Evolutionary conservation across 768 basidiomycete genomes (phyloP).

Genomic region (Lactarius hatsudake): DNA sequence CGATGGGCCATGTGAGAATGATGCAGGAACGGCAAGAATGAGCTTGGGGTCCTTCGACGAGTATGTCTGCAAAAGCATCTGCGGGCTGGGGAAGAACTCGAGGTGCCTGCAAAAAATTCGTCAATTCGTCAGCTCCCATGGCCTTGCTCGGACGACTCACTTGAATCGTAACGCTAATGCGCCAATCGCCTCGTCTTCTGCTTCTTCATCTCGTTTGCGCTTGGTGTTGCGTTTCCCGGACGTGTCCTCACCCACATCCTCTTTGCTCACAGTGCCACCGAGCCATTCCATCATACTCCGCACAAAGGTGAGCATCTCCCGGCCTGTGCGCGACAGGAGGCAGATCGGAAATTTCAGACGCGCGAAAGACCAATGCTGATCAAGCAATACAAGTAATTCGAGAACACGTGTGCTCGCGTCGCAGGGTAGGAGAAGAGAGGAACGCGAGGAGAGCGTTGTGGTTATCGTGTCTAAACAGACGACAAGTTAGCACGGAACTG

Average conservation of each 20-base stretch:
- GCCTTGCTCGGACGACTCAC: slow-evolving; percentile 43
- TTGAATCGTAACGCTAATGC: slow-evolving; percentile 86
- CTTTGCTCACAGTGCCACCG: slow-evolving; percentile 90
- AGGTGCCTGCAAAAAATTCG: slow-evolving; percentile 56
- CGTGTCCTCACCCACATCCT: slow-evolving; percentile 83
- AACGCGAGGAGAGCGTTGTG: slow-evolving; percentile 73
- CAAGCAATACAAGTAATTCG: slow-evolving; percentile 91
- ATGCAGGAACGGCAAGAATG: slow-evolving; percentile 89
- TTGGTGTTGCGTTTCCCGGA: slow-evolving; percentile 48
- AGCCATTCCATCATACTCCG: slow-evolving; percentile 99
- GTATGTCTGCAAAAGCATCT: slow-evolving; percentile 74
- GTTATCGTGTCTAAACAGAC: slow-evolving; percentile 73
- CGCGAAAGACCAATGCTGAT: slow-evolving; percentile 96
- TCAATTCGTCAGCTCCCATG: not conserved
- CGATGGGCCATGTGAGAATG: slow-evolving; percentile 89
- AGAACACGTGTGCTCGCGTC: slow-evolving; percentile 94
- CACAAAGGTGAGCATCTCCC: slow-evolving; percentile 92
- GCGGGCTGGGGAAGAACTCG: slow-evolving; percentile 87
- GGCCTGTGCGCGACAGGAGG: slow-evolving; percentile 84
- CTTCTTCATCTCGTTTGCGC: slow-evolving; percentile 41
- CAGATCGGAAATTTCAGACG: slow-evolving; percentile 86
- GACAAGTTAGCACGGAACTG: slow-evolving; percentile 10
- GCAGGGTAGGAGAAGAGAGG: slow-evolving; percentile 85
- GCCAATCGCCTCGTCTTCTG: slow-evolving; percentile 79
- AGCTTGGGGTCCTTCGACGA: slow-evolving; percentile 89